Percentiles rank a stretch among this genome's conserved stretches.
These are phyloP conservation scores for Schoenoplectus triqueter DNA, from an alignment of 202 grass and related monocot species.

Conservation along the genomic window DNA sequence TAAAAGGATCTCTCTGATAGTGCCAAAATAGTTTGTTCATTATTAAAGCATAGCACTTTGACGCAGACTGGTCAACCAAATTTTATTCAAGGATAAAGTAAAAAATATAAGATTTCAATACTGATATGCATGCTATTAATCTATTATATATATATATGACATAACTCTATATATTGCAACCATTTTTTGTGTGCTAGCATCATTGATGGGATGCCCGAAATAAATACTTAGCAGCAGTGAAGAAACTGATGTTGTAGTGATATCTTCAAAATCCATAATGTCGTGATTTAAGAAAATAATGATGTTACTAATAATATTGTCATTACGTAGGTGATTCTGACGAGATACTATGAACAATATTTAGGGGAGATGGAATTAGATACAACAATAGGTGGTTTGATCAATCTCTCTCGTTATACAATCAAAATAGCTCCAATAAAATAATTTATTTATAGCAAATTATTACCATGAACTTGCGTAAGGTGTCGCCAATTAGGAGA, in stretches of 20 bases:
- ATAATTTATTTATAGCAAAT: not conserved
- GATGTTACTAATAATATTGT: no score
- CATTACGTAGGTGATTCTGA: no score
- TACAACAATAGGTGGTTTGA: no score
- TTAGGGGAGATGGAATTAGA: no score
- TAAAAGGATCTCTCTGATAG: not conserved
- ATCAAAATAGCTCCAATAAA: not conserved
- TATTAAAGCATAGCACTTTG: not conserved
- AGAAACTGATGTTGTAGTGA: not conserved
- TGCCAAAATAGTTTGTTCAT: not conserved
- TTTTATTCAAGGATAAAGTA: constrained; percentile 3
- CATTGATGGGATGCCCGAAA: not conserved
- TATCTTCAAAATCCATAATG: not conserved
- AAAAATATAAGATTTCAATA: not conserved
- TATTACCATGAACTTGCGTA: not conserved
- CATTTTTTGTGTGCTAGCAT: no score
- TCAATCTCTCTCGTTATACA: not conserved
- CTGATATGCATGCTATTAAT: no score
- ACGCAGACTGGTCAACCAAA: constrained; percentile 9
- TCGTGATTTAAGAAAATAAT: no score
- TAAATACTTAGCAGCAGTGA: not conserved
- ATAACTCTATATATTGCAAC: not conserved
- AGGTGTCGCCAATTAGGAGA: not conserved
- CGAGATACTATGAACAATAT: no score
- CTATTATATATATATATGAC: not conserved